Evolutionary conservation across 257 asterid species (phyloP), one percentile per base, ranked within the genome.

Genomic region (Misopates orontium): DNA sequence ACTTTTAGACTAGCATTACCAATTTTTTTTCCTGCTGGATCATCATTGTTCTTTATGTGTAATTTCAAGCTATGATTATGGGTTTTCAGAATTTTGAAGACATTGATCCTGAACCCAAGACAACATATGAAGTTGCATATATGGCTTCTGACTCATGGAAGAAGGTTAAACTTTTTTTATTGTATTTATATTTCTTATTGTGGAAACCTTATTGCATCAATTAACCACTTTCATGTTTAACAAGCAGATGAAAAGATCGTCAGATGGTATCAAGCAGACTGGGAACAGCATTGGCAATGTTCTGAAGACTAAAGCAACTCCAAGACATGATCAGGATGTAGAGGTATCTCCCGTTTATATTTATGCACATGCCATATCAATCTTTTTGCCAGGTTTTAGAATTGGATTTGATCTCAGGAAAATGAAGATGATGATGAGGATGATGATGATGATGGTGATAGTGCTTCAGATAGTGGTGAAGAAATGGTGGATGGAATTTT

Each of bases 401-500:
- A 42, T 15, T 17, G 19, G 13, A 53, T 15, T 17, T 50, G 12
- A 15, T 47, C 60, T 63, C 76, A 83, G 95, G 87, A 77, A 21
- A 70, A 72, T 16, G 51, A 61, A 39, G 54, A n/a, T 19, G 66
- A 44, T 41, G 36, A 28, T 28, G 66, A 44, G 20, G 36, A 28
- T 28, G 54, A 61, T 61, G 66, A 61, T 41, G 66, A 9, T 12
- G 80, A 71, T 53, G 90, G 70, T 45, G 85, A 64, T 47, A 73
- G 80, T 56, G 95, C 76, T 75, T 4, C 87, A 12, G 97, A 83
- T 59, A 86, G 95, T 63, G 97, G 70, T 55, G 97, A 73, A 40
- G 87, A 88, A 64, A 94, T 94, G 97, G 95, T 94, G 59, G 97
- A 94, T 78, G 99, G 97, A 62, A 83, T 87, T 66, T 84, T 90